phyloP scores from a whole-genome alignment of 2,329 filamentous ascomycete genomes.

The Leptographium wingfieldii region DNA sequence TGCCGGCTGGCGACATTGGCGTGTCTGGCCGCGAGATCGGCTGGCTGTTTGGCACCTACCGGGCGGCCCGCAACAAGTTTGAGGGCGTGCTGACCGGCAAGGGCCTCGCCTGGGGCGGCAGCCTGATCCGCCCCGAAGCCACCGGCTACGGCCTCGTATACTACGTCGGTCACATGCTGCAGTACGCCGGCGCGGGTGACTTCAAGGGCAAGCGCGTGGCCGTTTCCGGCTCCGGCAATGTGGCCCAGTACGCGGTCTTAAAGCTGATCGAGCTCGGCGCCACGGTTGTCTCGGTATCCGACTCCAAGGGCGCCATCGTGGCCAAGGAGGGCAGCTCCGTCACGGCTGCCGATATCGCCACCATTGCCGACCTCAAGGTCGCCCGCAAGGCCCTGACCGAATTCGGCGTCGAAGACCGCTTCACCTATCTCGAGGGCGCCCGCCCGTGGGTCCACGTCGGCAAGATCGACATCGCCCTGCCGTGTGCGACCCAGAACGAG shows the following conservation, averaged over 20 bases:
- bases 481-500: conserved; percentile 95
- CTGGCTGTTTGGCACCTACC: conserved; percentile 90
- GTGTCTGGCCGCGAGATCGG: conserved; percentile 87
- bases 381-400: conserved; percentile 70
- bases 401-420: conserved; percentile 50
- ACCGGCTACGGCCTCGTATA: conserved; percentile 95
- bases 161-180: conserved; percentile 93
- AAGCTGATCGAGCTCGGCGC: conserved; percentile 95
- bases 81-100: conserved; percentile 96
- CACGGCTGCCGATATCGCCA: conserved; percentile 63
- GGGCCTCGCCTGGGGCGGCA: conserved; percentile 85
- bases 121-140: conserved; percentile 83
- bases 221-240: conserved; percentile 94
- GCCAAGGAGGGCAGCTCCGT: conserved; percentile 55
- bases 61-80: conserved; percentile 76
- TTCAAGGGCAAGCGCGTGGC: conserved; percentile 89
- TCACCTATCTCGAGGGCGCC: conserved; percentile 77
- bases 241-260: conserved; percentile 92
- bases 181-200: conserved; percentile 73
- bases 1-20: conserved; percentile 94
- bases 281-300: conserved; percentile 83
- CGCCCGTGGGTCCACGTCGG: conserved; percentile 87
- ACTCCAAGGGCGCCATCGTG: conserved; percentile 77
- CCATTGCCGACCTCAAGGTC: conserved; percentile 78
- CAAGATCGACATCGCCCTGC: conserved; percentile 81